Evolutionary conservation across 176 grass and related monocot species (phyloP).

Genomic region (Avena insularis): DNA sequence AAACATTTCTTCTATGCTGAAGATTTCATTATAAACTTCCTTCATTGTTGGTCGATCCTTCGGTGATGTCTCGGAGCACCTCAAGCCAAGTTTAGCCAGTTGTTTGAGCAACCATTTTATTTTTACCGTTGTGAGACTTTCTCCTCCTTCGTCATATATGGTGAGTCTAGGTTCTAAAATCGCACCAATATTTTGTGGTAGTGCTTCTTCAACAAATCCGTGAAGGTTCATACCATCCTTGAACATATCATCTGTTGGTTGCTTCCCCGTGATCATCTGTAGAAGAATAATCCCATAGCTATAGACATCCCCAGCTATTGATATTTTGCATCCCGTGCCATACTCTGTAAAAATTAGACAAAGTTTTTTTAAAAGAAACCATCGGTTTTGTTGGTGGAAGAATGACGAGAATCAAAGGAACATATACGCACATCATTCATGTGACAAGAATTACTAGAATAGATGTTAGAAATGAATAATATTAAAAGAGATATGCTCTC

Average conservation of each 20-base stretch:
- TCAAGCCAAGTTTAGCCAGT: slow-evolving; percentile 27
- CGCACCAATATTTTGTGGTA: neutral
- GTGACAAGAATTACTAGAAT: too few relatives aligned
- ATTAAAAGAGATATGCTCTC: neutral
- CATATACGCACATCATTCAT: too few relatives aligned
- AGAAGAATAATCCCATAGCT: slow-evolving; percentile 1
- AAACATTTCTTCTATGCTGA: neutral
- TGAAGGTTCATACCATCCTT: neutral
- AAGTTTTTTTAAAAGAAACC: too few relatives aligned
- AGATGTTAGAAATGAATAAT: too few relatives aligned
- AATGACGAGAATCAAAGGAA: too few relatives aligned
- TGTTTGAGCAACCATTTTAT: neutral
- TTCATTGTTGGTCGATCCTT: slow-evolving; percentile 5
- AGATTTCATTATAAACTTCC: slow-evolving; percentile 29
- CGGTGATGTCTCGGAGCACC: neutral
- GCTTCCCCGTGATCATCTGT: neutral
- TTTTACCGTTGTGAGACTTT: neutral
- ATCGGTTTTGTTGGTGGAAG: neutral
- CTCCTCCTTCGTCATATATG: neutral
- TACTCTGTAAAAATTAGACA: neutral
- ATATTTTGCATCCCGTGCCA: neutral
- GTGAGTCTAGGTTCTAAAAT: slow-evolving; percentile 12
- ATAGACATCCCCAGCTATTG: neutral
- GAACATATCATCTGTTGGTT: neutral
- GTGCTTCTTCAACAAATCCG: neutral